Percentiles rank a stretch among this genome's conserved stretches.
Evolutionary conservation across 495 filamentous ascomycete genomes (phyloP).

Genomic region (Apiosordaria backusii): DNA sequence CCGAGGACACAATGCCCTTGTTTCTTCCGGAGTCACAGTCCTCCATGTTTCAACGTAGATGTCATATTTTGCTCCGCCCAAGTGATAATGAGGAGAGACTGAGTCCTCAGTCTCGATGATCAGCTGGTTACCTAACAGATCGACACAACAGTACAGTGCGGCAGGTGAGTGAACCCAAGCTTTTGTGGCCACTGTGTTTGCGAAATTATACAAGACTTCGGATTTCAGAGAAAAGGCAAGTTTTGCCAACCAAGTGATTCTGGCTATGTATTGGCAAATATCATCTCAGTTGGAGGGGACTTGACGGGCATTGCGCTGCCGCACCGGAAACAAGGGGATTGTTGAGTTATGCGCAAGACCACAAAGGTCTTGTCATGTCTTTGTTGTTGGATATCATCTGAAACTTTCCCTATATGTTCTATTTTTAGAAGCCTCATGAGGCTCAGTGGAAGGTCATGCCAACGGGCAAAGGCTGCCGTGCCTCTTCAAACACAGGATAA

Average conservation of each 20-base stretch:
- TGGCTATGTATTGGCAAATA: background rate
- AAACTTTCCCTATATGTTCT: background rate
- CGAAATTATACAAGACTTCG: no score
- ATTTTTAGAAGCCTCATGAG: background rate
- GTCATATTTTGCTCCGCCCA: background rate
- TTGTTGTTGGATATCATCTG: background rate
- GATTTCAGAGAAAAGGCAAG: background rate
- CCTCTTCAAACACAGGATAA: background rate
- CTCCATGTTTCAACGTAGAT: background rate
- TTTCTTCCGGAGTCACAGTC: background rate
- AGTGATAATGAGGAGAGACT: no score
- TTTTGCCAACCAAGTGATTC: background rate
- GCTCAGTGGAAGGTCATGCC: background rate
- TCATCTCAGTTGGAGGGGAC: background rate
- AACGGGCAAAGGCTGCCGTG: background rate
- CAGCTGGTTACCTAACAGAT: no score
- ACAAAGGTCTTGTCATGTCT: background rate
- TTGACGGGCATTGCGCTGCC: background rate
- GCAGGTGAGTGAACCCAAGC: no score
- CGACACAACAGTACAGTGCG: no score
- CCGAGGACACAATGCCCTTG: background rate
- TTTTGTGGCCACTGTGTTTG: no score
- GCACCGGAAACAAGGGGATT: background rate
- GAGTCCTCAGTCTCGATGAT: no score
- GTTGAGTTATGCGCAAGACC: background rate